A percentile compares a stretch with the other conserved stretches of the same genome.
Evolutionary conservation across 495 filamentous ascomycete species (phyloP).

Genomic region (Penicillium paradoxum): DNA sequence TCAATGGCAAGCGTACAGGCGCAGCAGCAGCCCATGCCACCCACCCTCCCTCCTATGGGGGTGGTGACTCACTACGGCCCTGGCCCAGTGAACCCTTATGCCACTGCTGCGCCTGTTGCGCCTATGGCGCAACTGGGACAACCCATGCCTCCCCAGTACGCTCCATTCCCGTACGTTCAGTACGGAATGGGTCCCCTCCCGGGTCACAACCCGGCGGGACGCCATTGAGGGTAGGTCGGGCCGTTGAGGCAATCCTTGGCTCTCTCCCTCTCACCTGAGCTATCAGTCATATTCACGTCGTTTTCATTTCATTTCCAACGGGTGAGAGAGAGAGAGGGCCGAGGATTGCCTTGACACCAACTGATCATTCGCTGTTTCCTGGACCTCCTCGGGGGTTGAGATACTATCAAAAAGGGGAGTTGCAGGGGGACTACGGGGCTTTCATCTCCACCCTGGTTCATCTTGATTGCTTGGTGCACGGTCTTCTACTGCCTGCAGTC

Average conservation of each 20-base stretch:
- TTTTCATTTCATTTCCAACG: neutral
- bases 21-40: conserved; percentile 13
- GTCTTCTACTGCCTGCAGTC: neutral
- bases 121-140: conserved; percentile 16
- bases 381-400: conserved; percentile 7
- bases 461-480: neutral
- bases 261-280: neutral
- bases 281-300: neutral
- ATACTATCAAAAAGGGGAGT: neutral
- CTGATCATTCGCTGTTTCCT: conserved; percentile 4
- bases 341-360: neutral
- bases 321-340: neutral
- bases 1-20: conserved; percentile 15
- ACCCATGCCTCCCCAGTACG: conserved; percentile 22
- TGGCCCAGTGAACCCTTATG: conserved; percentile 13
- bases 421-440: neutral
- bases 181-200: conserved; percentile 15
- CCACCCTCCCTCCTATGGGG: conserved; percentile 17
- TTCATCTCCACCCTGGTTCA: neutral
- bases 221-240: conserved; percentile 5
- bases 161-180: conserved; percentile 22
- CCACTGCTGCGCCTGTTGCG: conserved; percentile 12
- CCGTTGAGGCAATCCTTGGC: neutral
- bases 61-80: conserved; percentile 15
- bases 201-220: conserved; percentile 6